Evolutionary conservation across 2,329 filamentous ascomycete species (phyloP).

Genomic region (Aspergillus uvarum): DNA sequence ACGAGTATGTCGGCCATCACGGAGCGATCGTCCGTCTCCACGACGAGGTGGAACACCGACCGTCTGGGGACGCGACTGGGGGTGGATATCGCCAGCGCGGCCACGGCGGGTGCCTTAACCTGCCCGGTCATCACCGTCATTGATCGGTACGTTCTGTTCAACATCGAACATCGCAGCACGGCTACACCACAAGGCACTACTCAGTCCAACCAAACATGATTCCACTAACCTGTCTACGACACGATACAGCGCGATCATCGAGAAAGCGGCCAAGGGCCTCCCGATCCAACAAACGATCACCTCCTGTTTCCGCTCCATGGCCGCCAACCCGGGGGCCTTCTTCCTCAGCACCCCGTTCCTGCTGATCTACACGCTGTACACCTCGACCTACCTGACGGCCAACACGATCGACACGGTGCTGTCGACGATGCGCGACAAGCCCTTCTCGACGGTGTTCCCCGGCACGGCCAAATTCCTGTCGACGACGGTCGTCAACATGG

Average conservation of each 20-base stretch:
- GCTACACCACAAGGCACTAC: too few relatives aligned
- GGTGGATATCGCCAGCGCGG: slow-evolving; percentile 68
- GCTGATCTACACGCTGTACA: slow-evolving; percentile 66
- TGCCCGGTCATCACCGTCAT: slow-evolving; percentile 85
- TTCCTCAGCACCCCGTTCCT: slow-evolving; percentile 50
- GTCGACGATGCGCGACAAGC: slow-evolving; percentile 60
- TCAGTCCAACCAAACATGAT: too few relatives aligned
- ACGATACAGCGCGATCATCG: slow-evolving; percentile 47
- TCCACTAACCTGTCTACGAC: background rate
- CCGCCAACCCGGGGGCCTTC: slow-evolving; percentile 44
- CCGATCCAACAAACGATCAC: slow-evolving; percentile 44
- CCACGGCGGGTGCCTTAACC: slow-evolving; percentile 70
- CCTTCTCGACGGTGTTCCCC: slow-evolving; percentile 63
- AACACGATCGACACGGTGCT: slow-evolving; percentile 82
- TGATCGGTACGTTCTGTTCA: slow-evolving; percentile 62
- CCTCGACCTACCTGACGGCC: slow-evolving; percentile 83
- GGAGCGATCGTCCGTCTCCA: slow-evolving; percentile 16
- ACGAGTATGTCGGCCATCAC: slow-evolving; percentile 22
- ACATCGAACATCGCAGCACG: too few relatives aligned
- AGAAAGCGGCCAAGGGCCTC: slow-evolving; percentile 49
- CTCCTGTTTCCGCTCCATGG: slow-evolving; percentile 41
- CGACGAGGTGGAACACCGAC: slow-evolving; percentile 68
- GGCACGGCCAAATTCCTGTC: slow-evolving; percentile 78
- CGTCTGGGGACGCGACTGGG: slow-evolving; percentile 66
- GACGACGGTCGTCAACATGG: slow-evolving; percentile 79